phyloP scores from a whole-genome alignment of 176 grass and related monocot species.

The Eremochloa ophiuroides region DNA sequence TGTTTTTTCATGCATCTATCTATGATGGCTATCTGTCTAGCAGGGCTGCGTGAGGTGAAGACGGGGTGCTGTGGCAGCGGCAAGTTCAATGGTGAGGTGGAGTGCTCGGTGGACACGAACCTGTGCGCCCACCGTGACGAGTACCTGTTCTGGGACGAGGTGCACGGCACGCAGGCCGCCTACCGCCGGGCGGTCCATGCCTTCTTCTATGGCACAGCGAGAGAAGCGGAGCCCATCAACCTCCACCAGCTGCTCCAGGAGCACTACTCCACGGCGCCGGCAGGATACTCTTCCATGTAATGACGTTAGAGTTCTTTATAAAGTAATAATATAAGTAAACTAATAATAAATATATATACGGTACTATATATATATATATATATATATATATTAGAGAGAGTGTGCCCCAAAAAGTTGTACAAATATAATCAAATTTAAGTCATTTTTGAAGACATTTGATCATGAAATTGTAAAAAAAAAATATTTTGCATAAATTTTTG shows the following conservation, averaged over 20 bases:
- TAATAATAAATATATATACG: too few species aligned
- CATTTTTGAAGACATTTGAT: too few species aligned
- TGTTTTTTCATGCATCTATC: too few species aligned
- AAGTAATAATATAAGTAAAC: too few species aligned
- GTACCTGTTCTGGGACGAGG: conserved; percentile 48
- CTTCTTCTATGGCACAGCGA: not conserved
- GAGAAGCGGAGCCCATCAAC: conserved; percentile 13
- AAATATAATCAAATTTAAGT: too few species aligned
- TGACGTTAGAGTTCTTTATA: too few species aligned
- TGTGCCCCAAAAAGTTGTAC: too few species aligned
- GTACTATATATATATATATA: too few species aligned
- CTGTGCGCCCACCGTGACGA: conserved; percentile 24
- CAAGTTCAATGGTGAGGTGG: conserved; percentile 32
- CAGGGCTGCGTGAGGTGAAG: conserved; percentile 16
- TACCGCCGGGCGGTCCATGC: not conserved
- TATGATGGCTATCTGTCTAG: not conserved
- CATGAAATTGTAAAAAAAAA: too few species aligned
- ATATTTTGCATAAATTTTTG: too few species aligned
- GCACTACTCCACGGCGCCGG: not conserved
- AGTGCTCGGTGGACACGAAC: not conserved
- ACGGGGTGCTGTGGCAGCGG: conserved; percentile 28
- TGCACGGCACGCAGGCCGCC: conserved; percentile 53
- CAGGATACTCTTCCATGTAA: not conserved
- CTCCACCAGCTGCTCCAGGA: not conserved
- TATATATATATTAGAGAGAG: too few species aligned